A percentile compares a stretch with the other conserved stretches of the same genome.
Conservation (phyloP, 305 asterid genomes). For the Rubia tinctorum region DNA sequence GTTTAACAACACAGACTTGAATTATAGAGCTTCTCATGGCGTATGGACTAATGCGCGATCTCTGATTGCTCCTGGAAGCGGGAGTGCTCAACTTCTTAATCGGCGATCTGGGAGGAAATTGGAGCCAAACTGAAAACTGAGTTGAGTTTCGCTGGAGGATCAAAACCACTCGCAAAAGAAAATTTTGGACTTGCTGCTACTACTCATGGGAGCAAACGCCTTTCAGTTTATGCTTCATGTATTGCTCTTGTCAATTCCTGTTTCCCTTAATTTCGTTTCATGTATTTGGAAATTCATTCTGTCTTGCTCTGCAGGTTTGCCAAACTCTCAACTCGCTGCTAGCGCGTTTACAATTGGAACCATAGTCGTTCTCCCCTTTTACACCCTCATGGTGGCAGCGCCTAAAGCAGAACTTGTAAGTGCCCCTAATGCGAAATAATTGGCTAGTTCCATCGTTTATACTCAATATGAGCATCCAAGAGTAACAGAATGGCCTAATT, state of each 20-base stretch:
- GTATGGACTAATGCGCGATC: slow-evolving; percentile 21
- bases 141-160: slow-evolving; percentile 43
- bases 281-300: not conserved
- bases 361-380: slow-evolving; percentile 84
- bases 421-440: not conserved
- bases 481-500: slow-evolving; percentile 1
- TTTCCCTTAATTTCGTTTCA: not conserved
- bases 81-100: slow-evolving; percentile 23
- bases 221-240: slow-evolving; percentile 54
- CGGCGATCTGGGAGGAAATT: slow-evolving; percentile 21
- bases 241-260: slow-evolving; percentile 26
- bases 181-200: slow-evolving; percentile 25
- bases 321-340: slow-evolving; percentile 62
- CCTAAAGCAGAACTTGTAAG: slow-evolving; percentile 74
- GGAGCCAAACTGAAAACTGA: slow-evolving; percentile 27
- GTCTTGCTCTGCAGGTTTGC: slow-evolving; percentile 49
- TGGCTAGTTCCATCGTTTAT: not conserved
- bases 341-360: slow-evolving; percentile 77
- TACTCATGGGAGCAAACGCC: slow-evolving; percentile 31
- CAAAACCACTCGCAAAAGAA: slow-evolving; percentile 28
- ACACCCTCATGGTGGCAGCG: slow-evolving; percentile 84
- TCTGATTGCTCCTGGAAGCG: slow-evolving; percentile 21
- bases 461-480: not conserved
- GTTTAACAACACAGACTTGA: slow-evolving; percentile 35
- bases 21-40: slow-evolving; percentile 19